phyloP scores from a whole-genome alignment of 768 basidiomycete species.

The Collybia sp. region DNA sequence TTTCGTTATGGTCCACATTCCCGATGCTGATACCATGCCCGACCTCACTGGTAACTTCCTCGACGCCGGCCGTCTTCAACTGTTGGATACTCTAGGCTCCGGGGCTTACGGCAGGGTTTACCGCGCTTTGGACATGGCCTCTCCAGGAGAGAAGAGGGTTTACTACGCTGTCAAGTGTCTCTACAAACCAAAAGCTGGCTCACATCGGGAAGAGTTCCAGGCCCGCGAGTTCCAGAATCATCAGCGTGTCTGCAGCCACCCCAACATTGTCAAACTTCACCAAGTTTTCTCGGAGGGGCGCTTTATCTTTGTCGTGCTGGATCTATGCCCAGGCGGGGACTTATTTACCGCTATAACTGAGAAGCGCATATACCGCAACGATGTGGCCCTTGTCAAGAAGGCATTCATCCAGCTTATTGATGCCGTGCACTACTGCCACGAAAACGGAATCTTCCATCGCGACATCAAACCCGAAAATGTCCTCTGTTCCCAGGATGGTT shows the following conservation, averaged over 20 bases:
- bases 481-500: constrained; percentile 50
- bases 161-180: constrained; percentile 78
- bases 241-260: constrained; percentile 44
- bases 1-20: constrained; percentile 34
- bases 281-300: constrained; percentile 54
- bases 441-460: constrained; percentile 70
- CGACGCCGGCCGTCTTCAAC: constrained; percentile 54
- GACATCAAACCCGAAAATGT: constrained; percentile 88
- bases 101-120: constrained; percentile 82
- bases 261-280: constrained; percentile 67
- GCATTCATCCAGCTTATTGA: constrained; percentile 80
- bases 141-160: constrained; percentile 27
- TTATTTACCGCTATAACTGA: constrained; percentile 69
- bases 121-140: constrained; percentile 51
- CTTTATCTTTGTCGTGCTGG: constrained; percentile 65
- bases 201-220: constrained; percentile 55
- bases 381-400: constrained; percentile 57
- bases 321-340: constrained; percentile 57
- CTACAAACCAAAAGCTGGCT: constrained; percentile 48
- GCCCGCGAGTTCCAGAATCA: constrained; percentile 65
- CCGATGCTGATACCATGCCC: constrained; percentile 39
- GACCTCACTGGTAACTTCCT: constrained; percentile 47
- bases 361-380: constrained; percentile 44
- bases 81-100: constrained; percentile 60
- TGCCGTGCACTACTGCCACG: constrained; percentile 72